phyloP scores from a whole-genome alignment of 768 basidiomycete genomes.

The Hebeloma cylindrosporum region DNA sequence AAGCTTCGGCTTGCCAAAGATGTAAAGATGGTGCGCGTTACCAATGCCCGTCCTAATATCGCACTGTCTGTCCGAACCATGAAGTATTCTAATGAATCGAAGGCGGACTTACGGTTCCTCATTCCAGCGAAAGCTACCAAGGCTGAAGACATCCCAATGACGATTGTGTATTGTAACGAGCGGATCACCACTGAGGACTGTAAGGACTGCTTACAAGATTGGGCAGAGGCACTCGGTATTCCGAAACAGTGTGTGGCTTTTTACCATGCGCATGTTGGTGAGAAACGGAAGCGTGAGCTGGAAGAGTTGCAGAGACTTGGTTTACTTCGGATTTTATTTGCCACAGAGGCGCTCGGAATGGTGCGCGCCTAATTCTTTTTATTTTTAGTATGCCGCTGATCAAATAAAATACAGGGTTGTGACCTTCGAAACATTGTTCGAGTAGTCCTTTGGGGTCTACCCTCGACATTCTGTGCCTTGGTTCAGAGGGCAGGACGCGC shows the following conservation, averaged over 20 bases:
- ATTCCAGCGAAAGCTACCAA: conserved; percentile 15
- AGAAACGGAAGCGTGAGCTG: conserved; percentile 18
- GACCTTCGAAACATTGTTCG: conserved; percentile 16
- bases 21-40: conserved; percentile 6
- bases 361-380: conserved; percentile 12
- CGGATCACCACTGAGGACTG: conserved; percentile 12
- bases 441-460: conserved; percentile 11
- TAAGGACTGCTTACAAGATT: conserved; percentile 15
- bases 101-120: conserved; percentile 25
- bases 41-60: conserved; percentile 27
- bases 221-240: conserved; percentile 18
- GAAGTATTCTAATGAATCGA: conserved; percentile 18
- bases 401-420: conserved; percentile 12
- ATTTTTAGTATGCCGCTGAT: background rate
- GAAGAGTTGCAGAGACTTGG: conserved; percentile 15
- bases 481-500: conserved; percentile 9
- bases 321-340: conserved; percentile 18
- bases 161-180: conserved; percentile 23
- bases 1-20: conserved; percentile 15
- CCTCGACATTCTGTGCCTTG: conserved; percentile 11
- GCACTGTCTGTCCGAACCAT: conserved; percentile 24
- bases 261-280: conserved; percentile 24
- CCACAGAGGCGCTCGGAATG: conserved; percentile 30
- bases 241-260: conserved; percentile 16
- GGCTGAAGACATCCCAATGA: conserved; percentile 17